Evolutionary conservation across 805 yeast species (phyloP).

Genomic region (Candida multigemmis): DNA sequence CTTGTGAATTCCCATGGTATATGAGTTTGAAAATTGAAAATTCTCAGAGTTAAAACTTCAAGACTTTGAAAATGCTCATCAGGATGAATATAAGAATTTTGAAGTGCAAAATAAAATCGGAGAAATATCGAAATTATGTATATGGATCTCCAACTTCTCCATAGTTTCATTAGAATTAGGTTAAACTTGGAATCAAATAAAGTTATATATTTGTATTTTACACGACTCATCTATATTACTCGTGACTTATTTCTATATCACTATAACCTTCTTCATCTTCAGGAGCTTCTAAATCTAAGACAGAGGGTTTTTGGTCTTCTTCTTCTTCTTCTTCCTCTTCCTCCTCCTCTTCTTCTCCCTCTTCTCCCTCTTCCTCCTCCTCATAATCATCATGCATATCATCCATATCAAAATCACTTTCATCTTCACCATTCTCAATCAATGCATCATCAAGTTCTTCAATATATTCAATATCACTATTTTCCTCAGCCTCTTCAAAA

Average conservation of each 20-base stretch:
- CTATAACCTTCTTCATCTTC: slow-evolving; percentile 14
- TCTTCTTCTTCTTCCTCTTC: slow-evolving; percentile 6
- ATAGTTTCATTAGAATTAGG: no score
- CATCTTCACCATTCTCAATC: slow-evolving; percentile 12
- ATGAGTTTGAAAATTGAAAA: slow-evolving; percentile 35
- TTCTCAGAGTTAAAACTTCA: slow-evolving; percentile 50
- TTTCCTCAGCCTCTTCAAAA: slow-evolving; percentile 21
- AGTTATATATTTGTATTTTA: no score
- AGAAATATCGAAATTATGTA: slow-evolving; percentile 37
- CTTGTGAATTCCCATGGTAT: slow-evolving; percentile 79
- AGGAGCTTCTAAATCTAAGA: slow-evolving; percentile 6
- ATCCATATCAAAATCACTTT: slow-evolving; percentile 9
- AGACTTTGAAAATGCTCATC: slow-evolving; percentile 96
- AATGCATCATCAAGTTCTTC: slow-evolving; percentile 57
- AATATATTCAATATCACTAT: slow-evolving; percentile 56
- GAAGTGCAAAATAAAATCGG: slow-evolving; percentile 49
- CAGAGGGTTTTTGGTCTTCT: slow-evolving; percentile 5
- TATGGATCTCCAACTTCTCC: slow-evolving; percentile 38
- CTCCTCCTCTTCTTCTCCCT: slow-evolving; percentile 3
- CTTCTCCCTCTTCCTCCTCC: slow-evolving; percentile 3
- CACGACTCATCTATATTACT: no score
- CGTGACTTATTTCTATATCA: slow-evolving; percentile 13
- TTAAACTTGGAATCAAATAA: no score
- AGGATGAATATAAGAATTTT: slow-evolving; percentile 88
- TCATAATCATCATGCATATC: slow-evolving; percentile 6